Percentiles rank a stretch among this genome's conserved stretches.
Conservation (phyloP, 2,329 filamentous ascomycete species). For the Hirsutella minnesotensis region DNA sequence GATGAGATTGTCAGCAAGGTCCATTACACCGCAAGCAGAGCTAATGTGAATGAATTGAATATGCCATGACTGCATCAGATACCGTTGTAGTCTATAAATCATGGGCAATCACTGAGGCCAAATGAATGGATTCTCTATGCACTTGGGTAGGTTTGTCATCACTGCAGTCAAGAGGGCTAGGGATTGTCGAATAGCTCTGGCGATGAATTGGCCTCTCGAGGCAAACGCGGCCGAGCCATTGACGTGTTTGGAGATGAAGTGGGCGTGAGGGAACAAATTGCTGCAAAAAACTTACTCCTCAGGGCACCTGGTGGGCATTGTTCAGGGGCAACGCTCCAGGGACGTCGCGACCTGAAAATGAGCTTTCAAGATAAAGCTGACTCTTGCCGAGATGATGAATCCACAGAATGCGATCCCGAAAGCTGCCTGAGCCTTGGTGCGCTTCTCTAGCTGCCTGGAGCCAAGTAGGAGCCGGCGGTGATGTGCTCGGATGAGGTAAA, state of each 20-base stretch:
- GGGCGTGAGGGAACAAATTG: background rate
- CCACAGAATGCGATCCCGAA: too few relatives aligned
- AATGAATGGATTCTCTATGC: constrained; percentile 49
- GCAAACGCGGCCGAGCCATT: too few relatives aligned
- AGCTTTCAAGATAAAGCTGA: background rate
- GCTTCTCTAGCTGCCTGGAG: too few relatives aligned
- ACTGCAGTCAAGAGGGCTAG: constrained; percentile 21
- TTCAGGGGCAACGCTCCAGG: background rate
- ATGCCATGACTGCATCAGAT: constrained; percentile 54
- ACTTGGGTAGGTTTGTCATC: constrained; percentile 49
- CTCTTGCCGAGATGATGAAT: background rate
- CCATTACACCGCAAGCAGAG: background rate
- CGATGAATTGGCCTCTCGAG: too few relatives aligned
- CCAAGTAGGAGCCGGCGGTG: too few relatives aligned
- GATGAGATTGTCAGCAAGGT: background rate
- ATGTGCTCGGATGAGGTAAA: background rate
- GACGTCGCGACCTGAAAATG: background rate
- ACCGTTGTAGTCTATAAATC: constrained; percentile 91
- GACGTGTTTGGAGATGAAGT: too few relatives aligned
- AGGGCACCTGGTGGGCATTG: background rate
- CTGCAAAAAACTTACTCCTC: background rate
- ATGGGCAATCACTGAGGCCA: constrained; percentile 51
- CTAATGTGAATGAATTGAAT: constrained; percentile 8
- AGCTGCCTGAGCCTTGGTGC: too few relatives aligned
- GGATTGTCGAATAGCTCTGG: too few relatives aligned